Evolutionary conservation across 2,329 filamentous ascomycete species (phyloP).

Genomic region (Alternaria rosae): DNA sequence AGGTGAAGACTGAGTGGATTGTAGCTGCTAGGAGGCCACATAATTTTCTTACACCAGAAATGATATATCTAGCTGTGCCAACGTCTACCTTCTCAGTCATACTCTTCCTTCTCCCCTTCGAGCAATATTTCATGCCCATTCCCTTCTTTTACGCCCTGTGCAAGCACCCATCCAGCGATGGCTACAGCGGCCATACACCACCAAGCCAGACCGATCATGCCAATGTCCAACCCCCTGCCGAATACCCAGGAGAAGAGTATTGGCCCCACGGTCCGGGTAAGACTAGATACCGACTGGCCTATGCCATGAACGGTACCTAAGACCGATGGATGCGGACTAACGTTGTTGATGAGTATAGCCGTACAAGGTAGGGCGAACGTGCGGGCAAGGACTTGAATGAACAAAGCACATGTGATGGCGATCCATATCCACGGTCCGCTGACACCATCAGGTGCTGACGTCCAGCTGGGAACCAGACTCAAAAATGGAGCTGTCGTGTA

Average conservation of each 20-base stretch:
- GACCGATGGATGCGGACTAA: conserved; percentile 62
- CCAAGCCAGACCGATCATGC: conserved; percentile 66
- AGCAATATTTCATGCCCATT: conserved; percentile 71
- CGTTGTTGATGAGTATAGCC: conserved; percentile 60
- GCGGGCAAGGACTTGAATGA: conserved; percentile 56
- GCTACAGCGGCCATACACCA: conserved; percentile 64
- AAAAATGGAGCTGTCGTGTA: conserved; percentile 56
- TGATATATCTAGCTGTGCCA: accelerated
- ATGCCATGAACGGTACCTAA: conserved; percentile 66
- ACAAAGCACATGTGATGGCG: conserved; percentile 51
- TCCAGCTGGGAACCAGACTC: conserved; percentile 51
- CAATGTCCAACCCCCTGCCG: conserved; percentile 64
- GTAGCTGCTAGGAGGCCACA: neutral
- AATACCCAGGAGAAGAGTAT: conserved; percentile 68
- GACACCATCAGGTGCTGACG: conserved; percentile 50
- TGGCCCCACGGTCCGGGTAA: conserved; percentile 67
- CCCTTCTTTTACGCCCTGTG: conserved; percentile 66
- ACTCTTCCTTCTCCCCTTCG: conserved; percentile 50
- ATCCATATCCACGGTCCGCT: conserved; percentile 53
- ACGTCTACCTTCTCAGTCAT: neutral
- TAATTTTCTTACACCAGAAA: neutral
- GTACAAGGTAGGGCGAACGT: conserved; percentile 64
- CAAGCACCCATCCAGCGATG: conserved; percentile 59
- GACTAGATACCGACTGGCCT: conserved; percentile 66
- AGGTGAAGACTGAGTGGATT: neutral